Evolutionary conservation across 805 yeast species (phyloP), one percentile per base, ranked within the genome.

Genomic region (Metschnikowia dekortorum): DNA sequence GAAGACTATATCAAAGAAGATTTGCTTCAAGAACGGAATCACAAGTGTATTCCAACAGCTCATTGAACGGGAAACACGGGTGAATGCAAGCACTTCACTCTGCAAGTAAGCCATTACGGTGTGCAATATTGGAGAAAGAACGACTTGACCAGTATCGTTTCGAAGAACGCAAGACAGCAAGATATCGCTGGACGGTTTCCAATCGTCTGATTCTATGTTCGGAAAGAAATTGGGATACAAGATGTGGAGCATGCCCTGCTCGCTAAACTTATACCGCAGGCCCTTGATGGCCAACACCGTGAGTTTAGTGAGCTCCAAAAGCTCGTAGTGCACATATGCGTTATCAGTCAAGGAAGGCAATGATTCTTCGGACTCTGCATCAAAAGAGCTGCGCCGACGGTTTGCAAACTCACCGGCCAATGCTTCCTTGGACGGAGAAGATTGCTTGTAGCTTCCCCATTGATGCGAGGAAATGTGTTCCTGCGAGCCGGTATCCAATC

Each of bases 191-290:
- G 59, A 53, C 0, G 72, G 73, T 10, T 53, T 40, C 75, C 76
- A 74, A 45, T 71, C 73, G 51, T 71, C 76, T 0, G 71, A 65
- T 47, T 71, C 75, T 28, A 68, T 61, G 44, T 73, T 72, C 39
- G 76, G 76, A 45, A 68, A 73, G 57, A 70, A 71, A 46, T 71
- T 71, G 11, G 78, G 78, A 54, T 74, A 74, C 14, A 73, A 59
- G 31, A 74, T 73, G 48, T 74, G 78, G 39, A 73, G 60, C 66
- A 71, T 66, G 49, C 71, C 73, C 51, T 73, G 78, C 47, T 72
- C 77, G 42, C 62, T 66, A 48, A 72, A 63, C 26, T 59, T 52
- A 56, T 70, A 71, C 35, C 64, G 55, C 6, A 67, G 57, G 6
- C 78, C 78, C 51, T 71, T 74, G n/a, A 73, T 67, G 29, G 75